Evolutionary conservation across 78 protist genomes (phyloP).

Genomic region (Diacronema lutheri): DNA sequence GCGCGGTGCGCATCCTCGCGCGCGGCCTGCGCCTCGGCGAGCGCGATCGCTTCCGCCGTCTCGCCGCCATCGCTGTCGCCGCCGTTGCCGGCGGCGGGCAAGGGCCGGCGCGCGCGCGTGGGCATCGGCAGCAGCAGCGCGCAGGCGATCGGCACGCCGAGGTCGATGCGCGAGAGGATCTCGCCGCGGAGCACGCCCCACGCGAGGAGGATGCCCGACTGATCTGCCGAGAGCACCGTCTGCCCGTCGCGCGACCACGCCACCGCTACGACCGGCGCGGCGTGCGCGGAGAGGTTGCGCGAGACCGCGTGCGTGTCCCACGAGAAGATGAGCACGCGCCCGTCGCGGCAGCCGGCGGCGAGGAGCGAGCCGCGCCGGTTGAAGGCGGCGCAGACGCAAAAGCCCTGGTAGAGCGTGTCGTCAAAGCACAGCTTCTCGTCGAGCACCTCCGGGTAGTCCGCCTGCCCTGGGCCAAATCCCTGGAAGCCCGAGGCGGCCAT

Average conservation of each 20-base stretch:
- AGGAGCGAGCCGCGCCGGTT: constrained; percentile 73
- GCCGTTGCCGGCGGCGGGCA: too few species aligned
- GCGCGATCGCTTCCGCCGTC: too few species aligned
- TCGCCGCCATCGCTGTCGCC: too few species aligned
- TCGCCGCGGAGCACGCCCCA: background rate
- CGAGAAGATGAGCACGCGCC: constrained; percentile 57
- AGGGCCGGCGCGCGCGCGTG: too few species aligned
- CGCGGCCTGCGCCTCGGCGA: too few species aligned
- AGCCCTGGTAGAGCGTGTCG: background rate
- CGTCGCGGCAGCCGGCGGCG: constrained; percentile 58
- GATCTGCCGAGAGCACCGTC: background rate
- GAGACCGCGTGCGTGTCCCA: constrained; percentile 56
- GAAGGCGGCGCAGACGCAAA: constrained; percentile 4
- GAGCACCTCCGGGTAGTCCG: constrained; percentile 4
- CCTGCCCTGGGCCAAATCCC: too few species aligned
- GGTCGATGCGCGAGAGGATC: background rate
- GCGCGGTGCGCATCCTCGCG: too few species aligned
- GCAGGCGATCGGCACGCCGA: too few species aligned
- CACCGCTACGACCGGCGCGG: background rate
- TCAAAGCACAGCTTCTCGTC: background rate
- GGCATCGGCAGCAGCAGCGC: too few species aligned
- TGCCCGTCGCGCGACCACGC: background rate
- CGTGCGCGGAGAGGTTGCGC: background rate
- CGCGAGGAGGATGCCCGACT: background rate
- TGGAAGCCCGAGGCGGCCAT: too few species aligned